Evolutionary conservation across 2,329 filamentous ascomycete genomes (phyloP).

Genomic region (Phoma sp.): DNA sequence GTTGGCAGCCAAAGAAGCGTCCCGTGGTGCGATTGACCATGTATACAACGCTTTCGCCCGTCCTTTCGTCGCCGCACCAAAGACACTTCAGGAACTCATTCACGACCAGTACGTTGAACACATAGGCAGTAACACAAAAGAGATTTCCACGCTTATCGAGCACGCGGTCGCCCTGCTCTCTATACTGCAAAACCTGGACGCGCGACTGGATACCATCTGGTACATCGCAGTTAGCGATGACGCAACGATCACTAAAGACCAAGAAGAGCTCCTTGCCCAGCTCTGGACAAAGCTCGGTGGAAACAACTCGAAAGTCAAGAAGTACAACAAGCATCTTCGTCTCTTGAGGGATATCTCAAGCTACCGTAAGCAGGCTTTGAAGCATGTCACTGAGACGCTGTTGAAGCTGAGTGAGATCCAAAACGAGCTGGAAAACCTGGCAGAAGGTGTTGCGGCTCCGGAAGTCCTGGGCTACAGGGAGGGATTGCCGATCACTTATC

Average conservation of each 20-base stretch:
- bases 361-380: constrained; percentile 70
- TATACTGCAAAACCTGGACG: constrained; percentile 71
- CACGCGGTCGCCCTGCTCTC: constrained; percentile 72
- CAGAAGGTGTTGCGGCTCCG: constrained; percentile 72
- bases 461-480: constrained; percentile 61
- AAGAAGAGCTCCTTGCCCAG: constrained; percentile 70
- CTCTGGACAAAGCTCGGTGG: constrained; percentile 78
- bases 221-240: constrained; percentile 71
- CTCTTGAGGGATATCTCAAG: constrained; percentile 69
- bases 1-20: constrained; percentile 55
- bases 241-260: constrained; percentile 62
- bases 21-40: constrained; percentile 46
- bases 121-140: constrained; percentile 70
- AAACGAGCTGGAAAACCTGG: constrained; percentile 71
- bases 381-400: constrained; percentile 72
- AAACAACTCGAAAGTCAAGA: constrained; percentile 65
- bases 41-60: constrained; percentile 58
- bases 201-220: constrained; percentile 71
- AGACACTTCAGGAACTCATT: constrained; percentile 56
- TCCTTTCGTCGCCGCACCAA: constrained; percentile 59
- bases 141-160: constrained; percentile 70
- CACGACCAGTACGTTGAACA: constrained; percentile 78
- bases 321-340: constrained; percentile 66
- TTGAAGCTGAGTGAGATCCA: constrained; percentile 77
- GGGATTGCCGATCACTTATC: constrained; percentile 70